Base-by-base conservation (phyloP, 176 grass and related monocot species). In the Triticum urartu region DNA sequence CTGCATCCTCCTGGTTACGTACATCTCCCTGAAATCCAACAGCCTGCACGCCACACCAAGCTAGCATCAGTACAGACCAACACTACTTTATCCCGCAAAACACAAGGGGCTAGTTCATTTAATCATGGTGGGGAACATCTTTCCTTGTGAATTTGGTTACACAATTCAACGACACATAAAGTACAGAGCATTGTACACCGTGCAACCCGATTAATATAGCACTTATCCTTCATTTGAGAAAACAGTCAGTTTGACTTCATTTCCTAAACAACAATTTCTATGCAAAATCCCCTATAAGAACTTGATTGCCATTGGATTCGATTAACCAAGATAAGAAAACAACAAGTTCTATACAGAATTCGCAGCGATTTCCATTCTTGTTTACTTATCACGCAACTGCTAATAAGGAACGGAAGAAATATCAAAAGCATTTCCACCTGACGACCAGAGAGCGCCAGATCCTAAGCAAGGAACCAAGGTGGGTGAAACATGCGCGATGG, bases 11-110 rank as follows among this genome's bases (percentile, higher is more conserved):
- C 70, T 91, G 88, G 72, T 90, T 98, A 48, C 93, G 90, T 25
- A 98, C 96, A 77, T 98, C 96, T 73, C 96, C 96, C 56, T 95
- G 91, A 6, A 95, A 86, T 40, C 96, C 93, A 89, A 98, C 90
- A 83, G 93, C 92, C 93, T 98, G 88, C 45, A 68, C 4, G 34
- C 68, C 74, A 86, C 64, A 69, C 2, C 54, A 63, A 85, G 63
- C 30, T 63, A n/a, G 12, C 7, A 14, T 77, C 4, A 82, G 35
- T 58, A 61, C 21, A 87, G 5, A 50, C 5, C 59, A 60, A 17
- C 34, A 52, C 40, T 72, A 63, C 1, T 38, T 77, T 36, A 36
- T n/a, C 61, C 20, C 20, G n/a, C 12, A 67, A 3, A 18, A 1
- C 48, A 15, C 38, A 43, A 8, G 15, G 7, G 9, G 9, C 9